phyloP scores from a whole-genome alignment of 1,284 basidiomycete species.

The Stereum hirsutum region DNA sequence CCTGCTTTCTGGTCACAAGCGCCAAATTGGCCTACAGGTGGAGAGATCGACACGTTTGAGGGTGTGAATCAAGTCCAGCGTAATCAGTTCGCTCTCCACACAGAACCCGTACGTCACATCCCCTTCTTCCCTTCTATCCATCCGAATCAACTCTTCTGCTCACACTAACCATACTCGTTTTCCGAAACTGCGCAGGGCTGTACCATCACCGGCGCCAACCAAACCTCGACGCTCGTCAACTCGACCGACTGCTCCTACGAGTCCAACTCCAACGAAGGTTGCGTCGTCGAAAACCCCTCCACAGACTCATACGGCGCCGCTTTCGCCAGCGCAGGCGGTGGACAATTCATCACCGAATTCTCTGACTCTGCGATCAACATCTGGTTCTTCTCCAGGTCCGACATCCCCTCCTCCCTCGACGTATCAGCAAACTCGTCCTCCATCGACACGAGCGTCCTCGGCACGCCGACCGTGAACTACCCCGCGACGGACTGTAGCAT shows the following conservation, averaged over 20 bases:
- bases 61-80: constrained; percentile 8
- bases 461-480: constrained; percentile 63
- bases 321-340: constrained; percentile 59
- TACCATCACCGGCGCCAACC: constrained; percentile 35
- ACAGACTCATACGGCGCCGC: constrained; percentile 50
- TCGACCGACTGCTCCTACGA: constrained; percentile 52
- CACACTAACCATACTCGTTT: too few relatives aligned
- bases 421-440: constrained; percentile 38
- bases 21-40: constrained; percentile 52
- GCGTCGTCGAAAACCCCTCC: constrained; percentile 45
- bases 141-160: too few relatives aligned
- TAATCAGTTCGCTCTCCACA: constrained; percentile 61
- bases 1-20: constrained; percentile 64
- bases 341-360: constrained; percentile 66
- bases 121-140: too few relatives aligned
- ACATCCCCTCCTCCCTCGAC: constrained; percentile 48
- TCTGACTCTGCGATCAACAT: constrained; percentile 56
- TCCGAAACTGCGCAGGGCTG: constrained; percentile 47
- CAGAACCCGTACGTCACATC: constrained; percentile 29
- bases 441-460: constrained; percentile 58
- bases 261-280: constrained; percentile 53
- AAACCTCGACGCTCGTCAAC: constrained; percentile 42
- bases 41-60: constrained; percentile 22
- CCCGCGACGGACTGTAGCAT: constrained; percentile 51
- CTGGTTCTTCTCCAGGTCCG: constrained; percentile 66